Conservation (phyloP, 768 basidiomycete genomes). For the Hemileccinum rubropunctum region DNA sequence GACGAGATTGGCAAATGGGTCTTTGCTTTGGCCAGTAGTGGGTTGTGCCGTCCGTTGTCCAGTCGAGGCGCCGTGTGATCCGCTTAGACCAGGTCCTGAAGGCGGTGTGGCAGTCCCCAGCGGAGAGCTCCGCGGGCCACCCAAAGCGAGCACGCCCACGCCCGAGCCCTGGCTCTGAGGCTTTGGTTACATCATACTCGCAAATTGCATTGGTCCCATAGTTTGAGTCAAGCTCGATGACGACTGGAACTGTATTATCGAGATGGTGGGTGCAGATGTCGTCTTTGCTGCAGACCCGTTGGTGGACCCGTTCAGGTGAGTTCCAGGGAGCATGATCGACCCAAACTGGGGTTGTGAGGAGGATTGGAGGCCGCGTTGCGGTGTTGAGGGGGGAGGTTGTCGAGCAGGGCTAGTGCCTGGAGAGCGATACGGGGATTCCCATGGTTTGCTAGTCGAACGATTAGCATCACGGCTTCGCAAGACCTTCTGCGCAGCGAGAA, state of each 20-base stretch:
- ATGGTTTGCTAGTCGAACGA: slow-evolving; percentile 85
- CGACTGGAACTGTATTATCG: too few relatives aligned
- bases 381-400: slow-evolving; percentile 22
- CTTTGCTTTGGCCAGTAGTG: slow-evolving; percentile 48
- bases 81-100: slow-evolving; percentile 10
- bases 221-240: too few relatives aligned
- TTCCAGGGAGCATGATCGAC: slow-evolving; percentile 43
- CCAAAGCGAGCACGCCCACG: neutral
- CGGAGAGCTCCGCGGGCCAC: slow-evolving; percentile 7
- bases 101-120: slow-evolving; percentile 9
- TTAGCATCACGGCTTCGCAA: slow-evolving; percentile 87
- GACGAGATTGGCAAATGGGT: slow-evolving; percentile 82
- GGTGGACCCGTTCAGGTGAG: slow-evolving; percentile 24
- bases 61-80: neutral
- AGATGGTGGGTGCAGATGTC: slow-evolving; percentile 12
- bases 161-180: slow-evolving; percentile 4
- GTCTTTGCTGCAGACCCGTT: slow-evolving; percentile 11
- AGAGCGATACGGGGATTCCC: slow-evolving; percentile 89
- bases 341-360: slow-evolving; percentile 32
- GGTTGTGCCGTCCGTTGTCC: slow-evolving; percentile 24
- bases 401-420: too few relatives aligned
- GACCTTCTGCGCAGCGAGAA: too few relatives aligned
- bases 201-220: slow-evolving; percentile 11
- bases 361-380: slow-evolving; percentile 27
- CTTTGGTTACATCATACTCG: slow-evolving; percentile 16